A percentile compares a stretch with the other conserved stretches of the same genome.
phyloP scores from a whole-genome alignment of 1,284 basidiomycete species.

The Chondrostereum purpureum region DNA sequence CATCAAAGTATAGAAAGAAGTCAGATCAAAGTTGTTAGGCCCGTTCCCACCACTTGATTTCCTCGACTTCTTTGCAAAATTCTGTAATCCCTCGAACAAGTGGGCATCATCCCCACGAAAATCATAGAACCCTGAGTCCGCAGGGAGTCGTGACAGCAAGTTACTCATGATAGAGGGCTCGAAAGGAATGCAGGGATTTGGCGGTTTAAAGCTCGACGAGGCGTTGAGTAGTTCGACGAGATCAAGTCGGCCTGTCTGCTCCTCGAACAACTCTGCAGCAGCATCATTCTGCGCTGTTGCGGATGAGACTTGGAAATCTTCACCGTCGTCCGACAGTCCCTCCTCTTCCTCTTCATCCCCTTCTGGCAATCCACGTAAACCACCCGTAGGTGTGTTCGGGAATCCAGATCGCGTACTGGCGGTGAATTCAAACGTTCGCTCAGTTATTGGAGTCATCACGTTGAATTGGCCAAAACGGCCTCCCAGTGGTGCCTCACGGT shows the following conservation, averaged over 20 bases:
- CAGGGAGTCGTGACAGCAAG: conserved; percentile 63
- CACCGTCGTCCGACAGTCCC: conserved; percentile 25
- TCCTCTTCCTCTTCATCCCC: conserved; percentile 26
- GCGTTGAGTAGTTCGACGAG: conserved; percentile 57
- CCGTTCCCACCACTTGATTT: conserved; percentile 43
- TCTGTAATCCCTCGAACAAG: conserved; percentile 63
- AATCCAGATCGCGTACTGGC: conserved; percentile 45
- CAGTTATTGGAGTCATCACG: conserved; percentile 93
- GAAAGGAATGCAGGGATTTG: conserved; percentile 89
- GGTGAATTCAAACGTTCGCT: conserved; percentile 85
- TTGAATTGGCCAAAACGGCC: conserved; percentile 74
- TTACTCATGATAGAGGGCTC: conserved; percentile 61
- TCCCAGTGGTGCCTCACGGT: conserved; percentile 50
- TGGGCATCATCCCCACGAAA: conserved; percentile 45
- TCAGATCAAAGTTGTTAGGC: conserved; percentile 32
- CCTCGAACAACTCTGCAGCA: conserved; percentile 30
- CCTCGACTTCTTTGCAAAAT: conserved; percentile 50
- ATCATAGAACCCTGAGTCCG: conserved; percentile 65
- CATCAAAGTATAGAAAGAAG: conserved; percentile 35
- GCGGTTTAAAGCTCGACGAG: conserved; percentile 57
- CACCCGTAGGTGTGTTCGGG: conserved; percentile 35
- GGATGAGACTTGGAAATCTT: conserved; percentile 19
- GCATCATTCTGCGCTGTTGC: conserved; percentile 11
- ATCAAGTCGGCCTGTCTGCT: conserved; percentile 54
- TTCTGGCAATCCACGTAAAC: conserved; percentile 21